phyloP scores from a whole-genome alignment of 306 rosid species.

The Delonix regia region DNA sequence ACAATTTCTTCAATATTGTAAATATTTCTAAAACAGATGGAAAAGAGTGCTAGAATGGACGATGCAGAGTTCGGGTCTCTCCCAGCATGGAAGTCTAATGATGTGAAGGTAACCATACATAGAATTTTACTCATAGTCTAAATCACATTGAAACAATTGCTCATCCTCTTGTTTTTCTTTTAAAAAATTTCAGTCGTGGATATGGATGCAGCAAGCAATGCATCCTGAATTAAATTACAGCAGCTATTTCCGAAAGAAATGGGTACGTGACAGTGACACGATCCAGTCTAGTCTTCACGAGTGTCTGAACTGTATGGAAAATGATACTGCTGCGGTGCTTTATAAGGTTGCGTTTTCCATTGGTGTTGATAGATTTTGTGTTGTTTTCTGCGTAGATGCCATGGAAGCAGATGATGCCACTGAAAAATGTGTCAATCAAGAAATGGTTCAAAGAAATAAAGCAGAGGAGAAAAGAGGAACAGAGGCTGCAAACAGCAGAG shows the following conservation, averaged over 20 bases:
- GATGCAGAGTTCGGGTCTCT: constrained; percentile 59
- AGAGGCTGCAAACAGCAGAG: constrained; percentile 79
- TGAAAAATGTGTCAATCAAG: constrained; percentile 73
- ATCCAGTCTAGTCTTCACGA: too few species aligned
- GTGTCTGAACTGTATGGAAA: background rate
- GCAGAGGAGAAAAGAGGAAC: constrained; percentile 71
- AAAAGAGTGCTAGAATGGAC: constrained; percentile 59
- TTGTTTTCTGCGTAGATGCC: constrained; percentile 53
- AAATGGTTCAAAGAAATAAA: constrained; percentile 89
- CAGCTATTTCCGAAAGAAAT: constrained; percentile 75
- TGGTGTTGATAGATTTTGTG: background rate
- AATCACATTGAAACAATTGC: background rate
- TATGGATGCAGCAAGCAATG: constrained; percentile 99
- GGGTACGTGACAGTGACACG: constrained; percentile 79
- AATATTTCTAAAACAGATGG: constrained; percentile 41
- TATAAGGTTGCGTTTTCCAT: background rate
- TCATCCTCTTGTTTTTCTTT: background rate
- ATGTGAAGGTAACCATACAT: constrained; percentile 63
- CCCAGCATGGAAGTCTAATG: constrained; percentile 86
- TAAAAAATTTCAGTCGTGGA: constrained; percentile 64
- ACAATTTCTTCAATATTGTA: constrained; percentile 9
- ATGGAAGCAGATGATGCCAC: constrained; percentile 79
- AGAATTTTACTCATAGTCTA: background rate
- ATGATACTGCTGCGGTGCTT: too few species aligned
- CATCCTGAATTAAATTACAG: constrained; percentile 95